Conservation (phyloP, 345 rosid species). For the Atalantia buxifolia region DNA sequence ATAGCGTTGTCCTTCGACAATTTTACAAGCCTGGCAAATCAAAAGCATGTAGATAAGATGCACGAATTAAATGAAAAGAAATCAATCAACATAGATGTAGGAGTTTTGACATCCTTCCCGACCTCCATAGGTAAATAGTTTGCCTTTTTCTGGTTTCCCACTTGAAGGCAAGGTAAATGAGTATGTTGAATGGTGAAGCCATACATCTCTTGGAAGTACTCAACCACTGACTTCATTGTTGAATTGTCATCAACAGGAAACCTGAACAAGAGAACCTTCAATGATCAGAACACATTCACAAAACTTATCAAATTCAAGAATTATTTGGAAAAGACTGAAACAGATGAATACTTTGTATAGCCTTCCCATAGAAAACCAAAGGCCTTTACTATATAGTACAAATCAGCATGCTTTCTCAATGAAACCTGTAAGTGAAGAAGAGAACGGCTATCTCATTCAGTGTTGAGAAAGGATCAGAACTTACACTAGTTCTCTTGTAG, state of each 20-base stretch:
- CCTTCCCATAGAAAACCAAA: background rate
- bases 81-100: background rate
- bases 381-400: background rate
- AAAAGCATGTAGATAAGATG: conserved; percentile 9
- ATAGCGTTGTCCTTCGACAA: conserved; percentile 95
- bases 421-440: background rate
- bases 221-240: conserved; percentile 95
- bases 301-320: background rate
- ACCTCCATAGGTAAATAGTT: conserved; percentile 99
- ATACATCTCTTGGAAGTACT: conserved; percentile 98
- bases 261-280: conserved; percentile 33
- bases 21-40: conserved; percentile 79
- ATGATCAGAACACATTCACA: conserved; percentile 4
- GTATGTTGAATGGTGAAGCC: conserved; percentile 89
- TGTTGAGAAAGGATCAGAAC: conserved; percentile 17
- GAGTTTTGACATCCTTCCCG: background rate
- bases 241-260: conserved; percentile 95
- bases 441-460: background rate
- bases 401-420: too few species aligned
- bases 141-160: conserved; percentile 96
- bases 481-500: conserved; percentile 93
- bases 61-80: background rate
- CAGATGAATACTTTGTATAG: background rate
- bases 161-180: conserved; percentile 97
- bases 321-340: background rate